phyloP scores from a whole-genome alignment of 2,329 filamentous ascomycete species.

The Talaromyces sp. region DNA sequence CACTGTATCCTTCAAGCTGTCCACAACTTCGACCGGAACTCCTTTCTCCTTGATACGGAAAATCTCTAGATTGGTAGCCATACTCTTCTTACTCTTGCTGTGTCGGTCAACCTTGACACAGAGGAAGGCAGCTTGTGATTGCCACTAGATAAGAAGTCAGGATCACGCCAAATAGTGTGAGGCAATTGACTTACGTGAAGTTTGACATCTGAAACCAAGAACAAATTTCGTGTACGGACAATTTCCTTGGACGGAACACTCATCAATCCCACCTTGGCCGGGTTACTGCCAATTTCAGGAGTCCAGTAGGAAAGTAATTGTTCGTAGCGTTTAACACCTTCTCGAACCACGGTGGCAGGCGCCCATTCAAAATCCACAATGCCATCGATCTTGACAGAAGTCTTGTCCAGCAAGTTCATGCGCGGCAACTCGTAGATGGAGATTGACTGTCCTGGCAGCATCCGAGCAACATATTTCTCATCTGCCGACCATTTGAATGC shows the following conservation, averaged over 20 bases:
- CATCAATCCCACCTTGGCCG: conserved; percentile 95
- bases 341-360: conserved; percentile 72
- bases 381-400: conserved; percentile 90
- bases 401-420: conserved; percentile 88
- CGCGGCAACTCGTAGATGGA: conserved; percentile 83
- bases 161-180: neutral
- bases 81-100: conserved; percentile 97
- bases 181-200: conserved; percentile 55
- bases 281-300: conserved; percentile 94
- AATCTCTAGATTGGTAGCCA: conserved; percentile 95
- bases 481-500: conserved; percentile 99
- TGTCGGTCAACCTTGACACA: conserved; percentile 98
- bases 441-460: conserved; percentile 82
- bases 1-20: conserved; percentile 95
- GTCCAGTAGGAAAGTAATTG: conserved; percentile 99
- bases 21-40: conserved; percentile 94
- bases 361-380: conserved; percentile 99
- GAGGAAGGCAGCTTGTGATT: conserved; percentile 86
- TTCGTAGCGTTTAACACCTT: conserved; percentile 85
- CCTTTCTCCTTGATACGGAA: conserved; percentile 97
- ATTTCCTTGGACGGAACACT: conserved; percentile 91
- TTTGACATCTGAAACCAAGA: conserved; percentile 96
- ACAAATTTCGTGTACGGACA: conserved; percentile 89
- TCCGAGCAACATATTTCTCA: conserved; percentile 91
- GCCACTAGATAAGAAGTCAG: conserved; percentile 54